phyloP scores from a whole-genome alignment of 1,139 yeast genomes.

The Blastobotrys persicus region DNA sequence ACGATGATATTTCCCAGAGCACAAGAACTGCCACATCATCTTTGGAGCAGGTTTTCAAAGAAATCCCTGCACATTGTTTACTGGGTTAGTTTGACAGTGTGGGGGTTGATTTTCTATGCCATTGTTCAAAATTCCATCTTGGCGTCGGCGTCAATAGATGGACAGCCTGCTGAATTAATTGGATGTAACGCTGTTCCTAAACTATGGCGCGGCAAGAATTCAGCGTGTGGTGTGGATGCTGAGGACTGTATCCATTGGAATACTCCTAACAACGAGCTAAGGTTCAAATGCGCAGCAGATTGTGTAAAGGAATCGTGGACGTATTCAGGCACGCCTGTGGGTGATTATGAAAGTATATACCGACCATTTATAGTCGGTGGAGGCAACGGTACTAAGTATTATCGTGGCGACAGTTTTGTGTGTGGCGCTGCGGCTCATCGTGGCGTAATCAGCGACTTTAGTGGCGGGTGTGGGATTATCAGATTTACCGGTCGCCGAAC shows the following conservation, averaged over 20 bases:
- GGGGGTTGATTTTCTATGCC: slow-evolving; percentile 27
- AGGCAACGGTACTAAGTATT: slow-evolving; percentile 49
- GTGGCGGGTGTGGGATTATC: slow-evolving; percentile 80
- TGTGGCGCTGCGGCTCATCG: slow-evolving; percentile 92
- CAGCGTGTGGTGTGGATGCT: slow-evolving; percentile 73
- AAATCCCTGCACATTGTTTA: slow-evolving; percentile 12
- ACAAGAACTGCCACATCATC: slow-evolving; percentile 28
- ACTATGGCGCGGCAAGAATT: slow-evolving; percentile 71
- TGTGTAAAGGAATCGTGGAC: slow-evolving; percentile 79
- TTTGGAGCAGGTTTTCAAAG: slow-evolving; percentile 11
- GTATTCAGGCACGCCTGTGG: slow-evolving; percentile 75
- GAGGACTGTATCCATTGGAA: slow-evolving; percentile 46
- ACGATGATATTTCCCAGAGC: slow-evolving; percentile 23
- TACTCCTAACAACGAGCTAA: slow-evolving; percentile 41
- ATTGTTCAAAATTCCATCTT: slow-evolving; percentile 29
- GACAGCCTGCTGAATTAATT: slow-evolving; percentile 25
- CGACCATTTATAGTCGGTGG: slow-evolving; percentile 78
- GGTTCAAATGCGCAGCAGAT: slow-evolving; percentile 82
- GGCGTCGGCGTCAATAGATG: slow-evolving; percentile 29
- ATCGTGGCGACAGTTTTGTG: slow-evolving; percentile 83
- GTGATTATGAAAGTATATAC: slow-evolving; percentile 64
- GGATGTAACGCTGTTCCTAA: slow-evolving; percentile 36
- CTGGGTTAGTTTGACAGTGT: slow-evolving; percentile 19
- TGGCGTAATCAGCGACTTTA: slow-evolving; percentile 66
- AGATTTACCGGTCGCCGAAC: slow-evolving; percentile 55